Conservation (phyloP, 257 asterid genomes). For the Apocynum venetum region DNA sequence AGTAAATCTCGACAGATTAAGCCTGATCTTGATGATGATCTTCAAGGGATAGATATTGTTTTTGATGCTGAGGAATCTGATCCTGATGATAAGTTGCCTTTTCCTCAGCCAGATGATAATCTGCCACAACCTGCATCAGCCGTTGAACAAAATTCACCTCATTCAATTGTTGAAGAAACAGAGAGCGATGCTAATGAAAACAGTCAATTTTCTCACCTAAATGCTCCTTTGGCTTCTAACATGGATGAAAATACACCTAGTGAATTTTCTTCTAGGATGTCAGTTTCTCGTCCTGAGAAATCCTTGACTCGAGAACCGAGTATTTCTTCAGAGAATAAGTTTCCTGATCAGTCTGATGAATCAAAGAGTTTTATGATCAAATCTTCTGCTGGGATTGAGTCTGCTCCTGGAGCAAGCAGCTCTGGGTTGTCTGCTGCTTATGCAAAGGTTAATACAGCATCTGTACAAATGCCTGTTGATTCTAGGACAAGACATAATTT, state of each 20-base stretch:
- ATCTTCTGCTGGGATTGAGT: slow-evolving; percentile 34
- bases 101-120: slow-evolving; percentile 82
- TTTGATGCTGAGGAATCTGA: slow-evolving; percentile 95
- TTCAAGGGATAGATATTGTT: slow-evolving; percentile 91
- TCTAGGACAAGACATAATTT: slow-evolving; percentile 47
- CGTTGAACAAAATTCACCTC: slow-evolving; percentile 67
- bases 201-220: slow-evolving; percentile 55
- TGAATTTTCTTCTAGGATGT: slow-evolving; percentile 78
- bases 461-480: slow-evolving; percentile 44
- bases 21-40: slow-evolving; percentile 91
- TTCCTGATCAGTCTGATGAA: slow-evolving; percentile 50
- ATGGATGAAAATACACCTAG: slow-evolving; percentile 61
- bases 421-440: slow-evolving; percentile 40
- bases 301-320: slow-evolving; percentile 66
- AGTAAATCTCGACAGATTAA: slow-evolving; percentile 55
- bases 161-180: slow-evolving; percentile 83
- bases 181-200: slow-evolving; percentile 65
- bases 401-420: slow-evolving; percentile 39
- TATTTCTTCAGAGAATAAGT: slow-evolving; percentile 69
- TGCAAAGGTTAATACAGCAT: slow-evolving; percentile 38
- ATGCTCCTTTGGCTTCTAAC: slow-evolving; percentile 43
- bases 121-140: slow-evolving; percentile 51
- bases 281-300: slow-evolving; percentile 63
- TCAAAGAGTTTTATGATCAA: slow-evolving; percentile 38
- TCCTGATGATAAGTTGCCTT: slow-evolving; percentile 80